phyloP scores from a whole-genome alignment of 768 basidiomycete genomes.

The Suillus decipiens region DNA sequence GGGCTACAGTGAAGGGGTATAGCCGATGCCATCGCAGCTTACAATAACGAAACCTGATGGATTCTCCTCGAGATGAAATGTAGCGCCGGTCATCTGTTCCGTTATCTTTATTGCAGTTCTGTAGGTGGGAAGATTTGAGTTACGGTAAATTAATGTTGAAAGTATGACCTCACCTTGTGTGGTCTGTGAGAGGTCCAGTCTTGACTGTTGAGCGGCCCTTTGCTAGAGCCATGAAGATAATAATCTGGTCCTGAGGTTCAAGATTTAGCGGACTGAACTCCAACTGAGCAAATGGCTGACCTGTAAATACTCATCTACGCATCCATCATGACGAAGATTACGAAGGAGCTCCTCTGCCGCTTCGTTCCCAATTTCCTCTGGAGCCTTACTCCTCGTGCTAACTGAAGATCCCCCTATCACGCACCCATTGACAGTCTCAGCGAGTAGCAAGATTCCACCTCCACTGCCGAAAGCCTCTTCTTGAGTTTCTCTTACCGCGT shows the following conservation, averaged over 20 bases:
- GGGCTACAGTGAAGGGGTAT: conserved; percentile 27
- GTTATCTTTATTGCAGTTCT: conserved; percentile 75
- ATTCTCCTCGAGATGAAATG: conserved; percentile 55
- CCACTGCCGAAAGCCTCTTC: conserved; percentile 57
- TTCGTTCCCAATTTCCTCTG: conserved; percentile 52
- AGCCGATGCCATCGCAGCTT: conserved; percentile 68
- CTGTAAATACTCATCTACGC: conserved; percentile 69
- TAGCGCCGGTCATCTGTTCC: conserved; percentile 66
- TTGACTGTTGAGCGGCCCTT: conserved; percentile 60
- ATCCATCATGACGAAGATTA: conserved; percentile 65
- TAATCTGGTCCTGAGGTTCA: conserved; percentile 65
- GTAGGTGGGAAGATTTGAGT: conserved; percentile 5
- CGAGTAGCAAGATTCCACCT: conserved; percentile 75
- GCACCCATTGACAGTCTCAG: conserved; percentile 68
- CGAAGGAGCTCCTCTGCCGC: conserved; percentile 61
- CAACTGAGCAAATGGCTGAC: conserved; percentile 28
- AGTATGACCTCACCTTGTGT: conserved; percentile 53
- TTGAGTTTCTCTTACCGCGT: conserved; percentile 48
- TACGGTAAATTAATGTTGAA: conserved; percentile 2
- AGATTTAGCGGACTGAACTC: neutral
- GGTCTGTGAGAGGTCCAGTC: conserved; percentile 59
- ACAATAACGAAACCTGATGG: conserved; percentile 44
- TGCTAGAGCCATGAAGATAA: conserved; percentile 76
- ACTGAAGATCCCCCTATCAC: conserved; percentile 70
- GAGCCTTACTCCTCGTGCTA: conserved; percentile 50